Evolutionary conservation across 441 rosid species (phyloP).

Genomic region (Erodium moschatum): DNA sequence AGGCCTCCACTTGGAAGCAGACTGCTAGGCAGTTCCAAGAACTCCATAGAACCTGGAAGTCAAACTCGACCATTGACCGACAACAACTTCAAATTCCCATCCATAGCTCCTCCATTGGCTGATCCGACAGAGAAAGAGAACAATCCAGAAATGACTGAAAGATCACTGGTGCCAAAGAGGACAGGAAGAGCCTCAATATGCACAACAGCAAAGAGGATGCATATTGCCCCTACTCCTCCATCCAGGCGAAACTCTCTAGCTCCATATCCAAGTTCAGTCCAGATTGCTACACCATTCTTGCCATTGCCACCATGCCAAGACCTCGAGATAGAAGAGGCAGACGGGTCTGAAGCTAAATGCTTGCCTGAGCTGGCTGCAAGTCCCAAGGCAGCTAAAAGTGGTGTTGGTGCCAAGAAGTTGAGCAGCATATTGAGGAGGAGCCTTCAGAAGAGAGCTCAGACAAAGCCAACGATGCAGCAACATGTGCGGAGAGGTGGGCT

Average conservation of each 20-base stretch:
- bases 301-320: conserved; percentile 26
- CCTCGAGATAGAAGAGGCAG: conserved; percentile 31
- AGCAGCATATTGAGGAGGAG: conserved; percentile 61
- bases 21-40: conserved; percentile 32
- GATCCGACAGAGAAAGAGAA: conserved; percentile 74
- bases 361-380: conserved; percentile 44
- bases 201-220: conserved; percentile 32
- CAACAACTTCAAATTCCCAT: conserved; percentile 17
- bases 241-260: conserved; percentile 74
- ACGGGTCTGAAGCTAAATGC: conserved; percentile 24
- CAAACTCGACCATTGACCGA: background rate
- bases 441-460: conserved; percentile 55
- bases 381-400: conserved; percentile 36
- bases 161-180: conserved; percentile 44
- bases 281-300: conserved; percentile 25
- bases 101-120: background rate
- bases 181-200: conserved; percentile 74
- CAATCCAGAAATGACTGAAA: conserved; percentile 56
- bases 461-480: conserved; percentile 54
- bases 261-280: conserved; percentile 43
- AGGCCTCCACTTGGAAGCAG: conserved; percentile 51
- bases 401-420: conserved; percentile 40
- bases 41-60: conserved; percentile 28
- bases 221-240: conserved; percentile 29
- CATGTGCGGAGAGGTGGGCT: conserved; percentile 64